Evolutionary conservation across 306 rosid species (phyloP).

Genomic region (Trifolium fragiferum): DNA sequence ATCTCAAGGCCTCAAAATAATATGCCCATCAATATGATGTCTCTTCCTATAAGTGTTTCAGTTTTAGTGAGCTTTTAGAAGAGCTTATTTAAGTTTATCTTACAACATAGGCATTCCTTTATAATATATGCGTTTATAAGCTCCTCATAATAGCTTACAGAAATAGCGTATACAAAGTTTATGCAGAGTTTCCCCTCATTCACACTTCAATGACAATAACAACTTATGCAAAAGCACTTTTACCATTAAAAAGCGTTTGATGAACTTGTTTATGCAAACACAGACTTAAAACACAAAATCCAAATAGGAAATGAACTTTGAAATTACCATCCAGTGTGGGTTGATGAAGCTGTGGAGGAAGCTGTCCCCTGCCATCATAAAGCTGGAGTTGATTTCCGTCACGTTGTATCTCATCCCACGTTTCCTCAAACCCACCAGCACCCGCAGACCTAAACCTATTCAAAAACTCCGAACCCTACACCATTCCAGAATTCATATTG

Average conservation of each 20-base stretch:
- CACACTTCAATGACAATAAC: background rate
- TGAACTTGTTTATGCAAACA: background rate
- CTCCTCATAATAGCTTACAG: background rate
- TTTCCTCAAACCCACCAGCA: constrained; percentile 61
- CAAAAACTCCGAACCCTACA: constrained; percentile 79
- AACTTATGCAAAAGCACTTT: background rate
- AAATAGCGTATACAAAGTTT: background rate
- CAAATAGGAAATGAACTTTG: constrained; percentile 2
- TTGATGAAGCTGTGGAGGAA: constrained; percentile 58
- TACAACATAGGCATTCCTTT: background rate
- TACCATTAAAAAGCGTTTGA: background rate
- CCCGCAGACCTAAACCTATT: constrained; percentile 70
- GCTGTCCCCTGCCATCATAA: constrained; percentile 46
- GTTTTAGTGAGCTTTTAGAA: background rate
- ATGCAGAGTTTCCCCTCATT: background rate
- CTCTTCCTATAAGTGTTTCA: background rate
- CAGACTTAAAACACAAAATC: background rate
- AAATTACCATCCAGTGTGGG: constrained; percentile 66
- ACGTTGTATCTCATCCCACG: constrained; percentile 82
- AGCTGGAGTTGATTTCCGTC: constrained; percentile 41
- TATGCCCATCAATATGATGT: background rate
- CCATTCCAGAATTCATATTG: background rate
- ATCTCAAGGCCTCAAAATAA: constrained; percentile 25
- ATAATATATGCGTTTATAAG: background rate
- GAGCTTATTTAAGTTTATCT: background rate